Evolutionary conservation across 2,329 filamentous ascomycete species (phyloP), one percentile per base, ranked within the genome.

Genomic region (Helotiales sp.): DNA sequence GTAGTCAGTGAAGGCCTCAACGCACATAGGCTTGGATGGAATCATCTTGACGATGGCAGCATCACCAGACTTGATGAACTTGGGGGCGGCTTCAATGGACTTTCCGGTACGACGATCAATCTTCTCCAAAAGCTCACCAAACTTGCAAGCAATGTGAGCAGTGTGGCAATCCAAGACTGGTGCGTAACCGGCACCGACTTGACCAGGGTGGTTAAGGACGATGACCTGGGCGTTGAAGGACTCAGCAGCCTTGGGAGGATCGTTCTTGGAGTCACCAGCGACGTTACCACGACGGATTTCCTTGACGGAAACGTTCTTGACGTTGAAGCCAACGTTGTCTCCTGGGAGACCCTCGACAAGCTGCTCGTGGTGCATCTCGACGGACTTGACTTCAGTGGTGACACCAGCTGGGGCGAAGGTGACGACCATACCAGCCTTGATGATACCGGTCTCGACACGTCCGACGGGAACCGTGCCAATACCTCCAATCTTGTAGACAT

Each of bases 271-370:
- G 91, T 99, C 95, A 91, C 92, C 91, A 75, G 90, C 90, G 73
- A 99, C 95, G 89, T 99, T 98, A 77, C 95, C 95, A 96, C 95
- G 95, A 82, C 95, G 95, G 77, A 99, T 96, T 80, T 99, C 95
- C 93, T 99, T 99, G 84, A 99, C 95, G 81, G 95, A 98, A 75
- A 99, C 95, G 95, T 99, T 99, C 93, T 99, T 99, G 84, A 99
- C 93, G 91, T 99, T 99, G 93, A 99, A 99, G 74, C 95, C 95
- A 79, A 99, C 95, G 86, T 99, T 99, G 91, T 99, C 95, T 88
- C 95, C 95, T 76, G 95, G 95, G 70, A 90, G 76, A 90, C 95
- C 95, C 87, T 96, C 89, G 69, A 78, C 64, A 72, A 99, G 93
- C 89, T 97, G 93, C 86, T 97, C 91, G 92, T 98, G 93, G 88